Percentiles rank a stretch among this genome's conserved stretches.
Evolutionary conservation across 2,329 filamentous ascomycete genomes (phyloP).

Genomic region (Piedraia hortae): DNA sequence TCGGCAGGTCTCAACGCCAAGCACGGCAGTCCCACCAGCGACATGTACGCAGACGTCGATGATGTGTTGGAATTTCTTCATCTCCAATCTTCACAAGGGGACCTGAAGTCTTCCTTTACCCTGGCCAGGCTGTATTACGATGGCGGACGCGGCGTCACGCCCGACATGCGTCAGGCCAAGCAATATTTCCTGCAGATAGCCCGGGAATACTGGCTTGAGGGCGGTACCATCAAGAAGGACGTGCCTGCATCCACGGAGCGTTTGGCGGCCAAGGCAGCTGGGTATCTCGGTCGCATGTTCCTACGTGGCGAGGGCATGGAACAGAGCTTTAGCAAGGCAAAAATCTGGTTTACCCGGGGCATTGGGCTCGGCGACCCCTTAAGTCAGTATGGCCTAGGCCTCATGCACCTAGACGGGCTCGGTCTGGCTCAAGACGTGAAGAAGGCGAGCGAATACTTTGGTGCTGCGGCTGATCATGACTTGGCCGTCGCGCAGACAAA

Average conservation of each 20-base stretch:
- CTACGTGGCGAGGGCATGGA: conserved; percentile 61
- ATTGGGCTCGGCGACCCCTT: conserved; percentile 48
- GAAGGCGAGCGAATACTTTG: conserved; percentile 49
- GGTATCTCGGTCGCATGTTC: conserved; percentile 71
- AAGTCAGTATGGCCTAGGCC: conserved; percentile 57
- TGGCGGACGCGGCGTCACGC: conserved; percentile 45
- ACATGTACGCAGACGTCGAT: conserved; percentile 63
- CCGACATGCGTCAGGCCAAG: conserved; percentile 45
- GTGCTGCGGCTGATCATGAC: conserved; percentile 55
- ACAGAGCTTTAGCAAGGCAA: conserved; percentile 50
- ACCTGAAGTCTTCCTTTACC: conserved; percentile 64
- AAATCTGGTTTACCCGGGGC: conserved; percentile 61
- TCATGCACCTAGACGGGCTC: conserved; percentile 60
- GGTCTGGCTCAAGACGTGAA: conserved; percentile 42
- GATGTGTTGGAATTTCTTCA: conserved; percentile 89
- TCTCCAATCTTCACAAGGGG: conserved; percentile 68
- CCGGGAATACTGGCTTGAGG: conserved; percentile 53
- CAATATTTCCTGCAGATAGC: conserved; percentile 60
- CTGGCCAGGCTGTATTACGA: conserved; percentile 74
- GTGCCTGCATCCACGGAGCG: conserved; percentile 46
- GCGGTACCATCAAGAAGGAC: conserved; percentile 46
- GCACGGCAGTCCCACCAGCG: conserved; percentile 43
- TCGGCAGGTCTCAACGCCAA: conserved; percentile 66
- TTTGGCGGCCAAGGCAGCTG: conserved; percentile 56
- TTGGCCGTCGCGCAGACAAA: conserved; percentile 56